Evolutionary conservation across 164 flowering plant species (phyloP), one percentile per base, ranked within the genome.

Genomic region (Euptelea pleiosperma): DNA sequence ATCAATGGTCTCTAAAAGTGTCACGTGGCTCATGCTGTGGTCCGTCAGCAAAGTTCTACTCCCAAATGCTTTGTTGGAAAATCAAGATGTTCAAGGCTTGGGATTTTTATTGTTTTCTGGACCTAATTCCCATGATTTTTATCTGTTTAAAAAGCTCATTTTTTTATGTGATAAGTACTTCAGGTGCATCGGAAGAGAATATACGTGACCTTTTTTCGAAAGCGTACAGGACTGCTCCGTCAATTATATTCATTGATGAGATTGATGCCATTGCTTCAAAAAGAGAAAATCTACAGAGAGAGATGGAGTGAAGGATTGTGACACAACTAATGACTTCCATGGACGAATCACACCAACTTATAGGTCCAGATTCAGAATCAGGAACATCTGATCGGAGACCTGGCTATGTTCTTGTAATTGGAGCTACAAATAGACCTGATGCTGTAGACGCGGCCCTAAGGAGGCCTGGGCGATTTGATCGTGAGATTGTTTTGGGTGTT

Each of bases 351-450:
- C 66, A 75, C 37, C 78, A 73, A 46, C 63, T 48, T 52, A 42
- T 55, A 59, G 67, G 72, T 34, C 59, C 77, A 28, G 68, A 72
- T 63, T 55, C 64, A 28, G 63, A 70, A 25, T 56, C 80, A 35
- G 74, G 75, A 54, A 36, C 42, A n/a, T 67, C 79, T 60, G 77
- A 75, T 52, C n/a, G 50, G 8, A 65, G 18, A 25, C 76, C 80
- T 59, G 84, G 93, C 1, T 73, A 83, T 77, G 94, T 86, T 41
- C 86, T 93, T 67, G 94, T 90, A 16, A 88, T 93, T 73, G 97
- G 97, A 64, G 99, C 99, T 58, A 93, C 99, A 25, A 93, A 93
- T 68, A 81, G 96, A 66, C 95, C 91, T 46, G 99, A 88, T 77
- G 92, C 89, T 63, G 67, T 93, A 54, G 97, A 93, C 51, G 76